phyloP scores from a whole-genome alignment of 441 rosid genomes.

The Populus tomentosa region DNA sequence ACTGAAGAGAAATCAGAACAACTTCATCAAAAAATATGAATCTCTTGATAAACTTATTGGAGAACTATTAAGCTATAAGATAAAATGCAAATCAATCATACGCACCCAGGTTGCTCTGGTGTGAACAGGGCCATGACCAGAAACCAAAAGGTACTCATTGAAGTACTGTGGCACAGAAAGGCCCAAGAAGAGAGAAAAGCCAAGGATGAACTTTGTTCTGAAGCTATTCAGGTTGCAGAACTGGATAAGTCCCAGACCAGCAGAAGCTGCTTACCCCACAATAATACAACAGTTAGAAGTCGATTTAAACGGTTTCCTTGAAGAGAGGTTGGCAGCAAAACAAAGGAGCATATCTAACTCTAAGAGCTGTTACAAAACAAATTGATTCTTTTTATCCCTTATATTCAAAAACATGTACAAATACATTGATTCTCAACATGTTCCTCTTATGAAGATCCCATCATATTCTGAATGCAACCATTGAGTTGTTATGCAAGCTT shows the following conservation, averaged over 20 bases:
- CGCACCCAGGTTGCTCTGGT: constrained; percentile 49
- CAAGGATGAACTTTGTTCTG: constrained; percentile 70
- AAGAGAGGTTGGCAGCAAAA: background rate
- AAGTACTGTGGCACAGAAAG: constrained; percentile 76
- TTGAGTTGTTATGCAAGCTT: no score
- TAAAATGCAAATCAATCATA: background rate
- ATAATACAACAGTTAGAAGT: background rate
- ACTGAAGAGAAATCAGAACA: constrained; percentile 36
- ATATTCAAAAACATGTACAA: background rate
- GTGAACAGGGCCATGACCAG: constrained; percentile 64
- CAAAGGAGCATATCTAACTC: background rate
- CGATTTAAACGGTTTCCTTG: background rate
- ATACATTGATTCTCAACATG: background rate
- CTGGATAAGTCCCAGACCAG: constrained; percentile 66
- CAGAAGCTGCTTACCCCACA: constrained; percentile 53
- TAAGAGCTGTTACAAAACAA: background rate
- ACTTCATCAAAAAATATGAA: background rate
- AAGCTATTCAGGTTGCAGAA: constrained; percentile 82
- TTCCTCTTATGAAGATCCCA: no score
- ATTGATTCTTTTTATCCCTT: background rate
- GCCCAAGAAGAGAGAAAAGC: constrained; percentile 74
- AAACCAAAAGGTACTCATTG: constrained; percentile 38
- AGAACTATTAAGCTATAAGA: background rate
- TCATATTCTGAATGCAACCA: no score
- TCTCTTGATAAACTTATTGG: background rate